These are phyloP conservation scores for Nepenthes gracilis DNA, from an alignment of 148 eudicot species.

Conservation along the genomic window DNA sequence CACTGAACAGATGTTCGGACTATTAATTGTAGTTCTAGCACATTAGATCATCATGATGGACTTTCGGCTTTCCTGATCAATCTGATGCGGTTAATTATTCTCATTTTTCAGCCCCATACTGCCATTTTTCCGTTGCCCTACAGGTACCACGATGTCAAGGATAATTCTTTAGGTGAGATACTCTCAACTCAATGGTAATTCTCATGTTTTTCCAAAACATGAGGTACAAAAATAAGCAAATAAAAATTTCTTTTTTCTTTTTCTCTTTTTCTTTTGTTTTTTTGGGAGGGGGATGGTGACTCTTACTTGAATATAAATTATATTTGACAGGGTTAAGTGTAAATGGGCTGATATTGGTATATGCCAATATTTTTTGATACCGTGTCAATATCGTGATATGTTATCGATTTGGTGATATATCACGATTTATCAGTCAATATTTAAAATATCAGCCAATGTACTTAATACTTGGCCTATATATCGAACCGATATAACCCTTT, in stretches of 20 bases:
- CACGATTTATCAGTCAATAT: no score
- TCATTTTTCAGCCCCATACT: slow-evolving; percentile 40
- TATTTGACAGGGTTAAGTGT: no score
- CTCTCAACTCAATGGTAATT: background rate
- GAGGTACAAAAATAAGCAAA: background rate
- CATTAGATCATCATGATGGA: background rate
- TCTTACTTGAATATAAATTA: no score
- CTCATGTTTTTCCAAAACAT: background rate
- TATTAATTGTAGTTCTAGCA: background rate
- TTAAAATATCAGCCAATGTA: no score
- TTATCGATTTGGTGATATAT: no score
- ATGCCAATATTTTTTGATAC: no score
- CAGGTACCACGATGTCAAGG: slow-evolving; percentile 23
- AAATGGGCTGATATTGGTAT: no score
- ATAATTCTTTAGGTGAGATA: slow-evolving; percentile 59
- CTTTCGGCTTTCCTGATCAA: background rate
- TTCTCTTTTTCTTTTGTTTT: background rate
- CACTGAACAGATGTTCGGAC: background rate
- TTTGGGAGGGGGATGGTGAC: no score
- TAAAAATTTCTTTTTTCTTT: no score
- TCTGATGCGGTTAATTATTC: slow-evolving; percentile 1
- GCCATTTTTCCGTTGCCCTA: slow-evolving; percentile 66
- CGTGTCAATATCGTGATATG: no score
- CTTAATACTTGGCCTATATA: no score
- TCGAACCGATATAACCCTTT: no score